These are phyloP conservation scores for Blastomyces parvus DNA, from an alignment of 2,329 filamentous ascomycete species.

Conservation along the genomic window DNA sequence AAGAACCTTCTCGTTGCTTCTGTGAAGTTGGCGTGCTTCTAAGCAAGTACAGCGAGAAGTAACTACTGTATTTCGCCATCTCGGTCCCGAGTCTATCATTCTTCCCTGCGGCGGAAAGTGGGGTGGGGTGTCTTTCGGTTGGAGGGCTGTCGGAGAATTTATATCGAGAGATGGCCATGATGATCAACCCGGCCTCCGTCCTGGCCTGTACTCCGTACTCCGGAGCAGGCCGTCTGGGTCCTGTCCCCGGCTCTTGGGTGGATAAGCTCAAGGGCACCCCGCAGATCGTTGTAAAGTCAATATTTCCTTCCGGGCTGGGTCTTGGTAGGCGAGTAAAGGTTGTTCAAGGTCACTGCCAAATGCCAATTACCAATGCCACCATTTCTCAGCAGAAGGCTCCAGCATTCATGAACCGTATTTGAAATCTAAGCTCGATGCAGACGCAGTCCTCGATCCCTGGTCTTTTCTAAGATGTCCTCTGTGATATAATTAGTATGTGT, in stretches of 20 bases:
- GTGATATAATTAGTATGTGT: not conserved
- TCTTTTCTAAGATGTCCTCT: not conserved
- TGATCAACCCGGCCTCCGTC: not conserved
- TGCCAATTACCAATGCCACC: not conserved
- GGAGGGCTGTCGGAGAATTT: not conserved
- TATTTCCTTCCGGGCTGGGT: not conserved
- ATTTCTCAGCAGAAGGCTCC: not conserved
- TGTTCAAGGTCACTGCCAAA: no score
- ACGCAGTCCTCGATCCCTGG: no score
- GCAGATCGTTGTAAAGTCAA: not conserved
- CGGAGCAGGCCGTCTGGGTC: not conserved
- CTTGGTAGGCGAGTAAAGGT: not conserved
- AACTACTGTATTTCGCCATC: no score
- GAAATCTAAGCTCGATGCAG: no score
- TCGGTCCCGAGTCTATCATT: no score
- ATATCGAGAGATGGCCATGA: not conserved
- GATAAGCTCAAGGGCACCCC: no score
- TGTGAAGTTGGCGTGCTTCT: not conserved
- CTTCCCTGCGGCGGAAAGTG: not conserved
- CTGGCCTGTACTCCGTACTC: no score
- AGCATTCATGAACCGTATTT: no score
- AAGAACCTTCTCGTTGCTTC: not conserved
- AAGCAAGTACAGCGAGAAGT: no score
- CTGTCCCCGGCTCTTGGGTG: not conserved
- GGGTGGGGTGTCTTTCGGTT: not conserved